These are phyloP conservation scores for Phaeotremella skinneri DNA, from an alignment of 768 basidiomycete species.

Conservation along the genomic window DNA sequence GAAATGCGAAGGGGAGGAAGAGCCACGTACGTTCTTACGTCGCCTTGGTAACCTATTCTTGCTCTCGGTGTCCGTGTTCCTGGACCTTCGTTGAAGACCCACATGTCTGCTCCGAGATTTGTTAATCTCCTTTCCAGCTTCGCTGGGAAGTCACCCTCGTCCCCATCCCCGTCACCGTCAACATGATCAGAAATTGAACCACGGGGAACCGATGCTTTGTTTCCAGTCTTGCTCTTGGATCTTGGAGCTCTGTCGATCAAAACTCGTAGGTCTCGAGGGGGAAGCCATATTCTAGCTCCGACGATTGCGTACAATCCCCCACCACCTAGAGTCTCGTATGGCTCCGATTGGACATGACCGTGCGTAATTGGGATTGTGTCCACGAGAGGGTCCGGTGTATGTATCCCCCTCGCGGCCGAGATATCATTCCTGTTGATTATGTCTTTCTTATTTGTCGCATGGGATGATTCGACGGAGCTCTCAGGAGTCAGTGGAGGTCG, in stretches of 20 bases:
- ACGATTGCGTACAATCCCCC: conserved; percentile 40
- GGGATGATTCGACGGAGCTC: too few relatives aligned
- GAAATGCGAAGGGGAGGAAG: not conserved
- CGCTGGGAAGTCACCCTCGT: conserved; percentile 16
- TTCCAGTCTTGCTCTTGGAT: too few relatives aligned
- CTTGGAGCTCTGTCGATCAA: conserved; percentile 28
- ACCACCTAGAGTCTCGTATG: conserved; percentile 36
- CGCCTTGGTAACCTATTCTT: conserved; percentile 41
- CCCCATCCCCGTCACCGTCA: conserved; percentile 4
- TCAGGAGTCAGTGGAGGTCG: too few relatives aligned
- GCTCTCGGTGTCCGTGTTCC: conserved; percentile 30
- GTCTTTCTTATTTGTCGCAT: too few relatives aligned
- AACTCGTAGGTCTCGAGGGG: conserved; percentile 18
- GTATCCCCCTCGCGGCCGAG: too few relatives aligned
- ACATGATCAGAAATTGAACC: not conserved
- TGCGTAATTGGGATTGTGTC: too few relatives aligned
- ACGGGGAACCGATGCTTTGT: not conserved
- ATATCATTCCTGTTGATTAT: too few relatives aligned
- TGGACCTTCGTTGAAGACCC: conserved; percentile 30
- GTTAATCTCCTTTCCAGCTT: conserved; percentile 23
- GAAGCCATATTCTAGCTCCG: conserved; percentile 40
- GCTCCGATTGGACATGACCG: too few relatives aligned
- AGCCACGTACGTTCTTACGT: conserved; percentile 38
- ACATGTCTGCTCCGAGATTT: conserved; percentile 32
- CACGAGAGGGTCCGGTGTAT: too few relatives aligned